Percentiles rank a stretch among this genome's conserved stretches.
These are phyloP conservation scores for Trypanosoma vivax DNA, from an alignment of 208 protist genomes.

Conservation along the genomic window DNA sequence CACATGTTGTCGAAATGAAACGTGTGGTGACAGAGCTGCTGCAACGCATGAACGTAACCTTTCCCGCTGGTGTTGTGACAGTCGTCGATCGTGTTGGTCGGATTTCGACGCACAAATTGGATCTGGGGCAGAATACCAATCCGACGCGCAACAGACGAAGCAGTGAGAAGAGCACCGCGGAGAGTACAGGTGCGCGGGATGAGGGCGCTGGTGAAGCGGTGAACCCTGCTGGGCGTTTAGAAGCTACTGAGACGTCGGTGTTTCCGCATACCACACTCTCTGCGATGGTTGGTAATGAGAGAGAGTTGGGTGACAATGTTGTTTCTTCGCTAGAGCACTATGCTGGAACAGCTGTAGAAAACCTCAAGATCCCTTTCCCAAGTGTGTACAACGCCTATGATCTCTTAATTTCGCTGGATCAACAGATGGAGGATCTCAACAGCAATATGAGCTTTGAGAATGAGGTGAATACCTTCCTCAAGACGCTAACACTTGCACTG, in stretches of 20 bases:
- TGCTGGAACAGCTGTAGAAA: slow-evolving; percentile 7
- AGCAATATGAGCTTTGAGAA: slow-evolving; percentile 62
- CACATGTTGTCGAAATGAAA: slow-evolving; percentile 68
- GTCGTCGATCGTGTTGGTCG: slow-evolving; percentile 81
- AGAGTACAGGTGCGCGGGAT: not conserved
- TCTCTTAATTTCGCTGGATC: slow-evolving; percentile 35
- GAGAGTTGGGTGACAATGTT: too few species aligned
- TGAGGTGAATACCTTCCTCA: slow-evolving; percentile 81
- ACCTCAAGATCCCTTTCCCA: slow-evolving; percentile 41
- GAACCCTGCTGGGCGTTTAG: too few species aligned
- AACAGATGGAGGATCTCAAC: slow-evolving; percentile 57
- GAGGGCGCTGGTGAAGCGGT: not conserved
- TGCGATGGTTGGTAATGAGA: too few species aligned
- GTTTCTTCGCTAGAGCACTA: too few species aligned
- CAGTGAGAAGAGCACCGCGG: slow-evolving; percentile 1
- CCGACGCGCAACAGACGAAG: slow-evolving; percentile 52
- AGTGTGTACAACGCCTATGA: slow-evolving; percentile 48
- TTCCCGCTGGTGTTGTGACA: slow-evolving; percentile 66
- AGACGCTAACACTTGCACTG: slow-evolving; percentile 76
- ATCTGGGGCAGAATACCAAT: slow-evolving; percentile 78
- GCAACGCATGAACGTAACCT: slow-evolving; percentile 63
- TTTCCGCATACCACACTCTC: too few species aligned
- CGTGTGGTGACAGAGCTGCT: slow-evolving; percentile 50
- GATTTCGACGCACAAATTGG: slow-evolving; percentile 78
- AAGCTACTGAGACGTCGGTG: too few species aligned